A percentile compares a stretch with the other conserved stretches of the same genome.
phyloP scores from a whole-genome alignment of 495 filamentous ascomycete genomes.

The Thermothielavioides terrestris region DNA sequence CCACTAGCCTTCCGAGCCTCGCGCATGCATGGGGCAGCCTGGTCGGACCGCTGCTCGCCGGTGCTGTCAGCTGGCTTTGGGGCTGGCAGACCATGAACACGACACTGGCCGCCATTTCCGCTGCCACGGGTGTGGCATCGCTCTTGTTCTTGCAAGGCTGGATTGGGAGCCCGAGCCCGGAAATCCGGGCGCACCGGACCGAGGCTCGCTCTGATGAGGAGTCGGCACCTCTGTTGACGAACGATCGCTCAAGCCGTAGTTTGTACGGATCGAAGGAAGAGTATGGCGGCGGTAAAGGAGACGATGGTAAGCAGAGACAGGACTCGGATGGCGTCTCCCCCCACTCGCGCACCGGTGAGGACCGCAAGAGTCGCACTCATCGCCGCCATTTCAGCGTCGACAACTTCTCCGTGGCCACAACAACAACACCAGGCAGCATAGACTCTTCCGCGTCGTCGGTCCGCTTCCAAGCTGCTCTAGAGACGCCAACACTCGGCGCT shows the following conservation, averaged over 20 bases:
- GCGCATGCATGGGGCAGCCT: constrained; percentile 23
- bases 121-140: constrained; percentile 8
- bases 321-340: constrained; percentile 3
- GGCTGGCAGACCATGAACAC: constrained; percentile 18
- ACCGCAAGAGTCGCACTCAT: constrained; percentile 3
- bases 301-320: not conserved
- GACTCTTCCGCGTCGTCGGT: constrained; percentile 10
- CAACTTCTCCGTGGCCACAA: constrained; percentile 21
- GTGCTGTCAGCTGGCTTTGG: constrained; percentile 12
- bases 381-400: constrained; percentile 26
- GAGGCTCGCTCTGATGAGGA: constrained; percentile 16
- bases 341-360: not conserved
- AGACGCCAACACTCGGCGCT: constrained; percentile 2
- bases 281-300: not conserved
- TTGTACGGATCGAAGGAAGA: not conserved
- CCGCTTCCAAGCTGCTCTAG: constrained; percentile 23
- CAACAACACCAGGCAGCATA: constrained; percentile 10
- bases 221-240: constrained; percentile 17
- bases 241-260: not conserved
- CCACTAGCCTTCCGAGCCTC: constrained; percentile 15
- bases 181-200: not conserved
- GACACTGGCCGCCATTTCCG: constrained; percentile 10
- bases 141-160: constrained; percentile 24
- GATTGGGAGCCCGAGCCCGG: constrained; percentile 11
- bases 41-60: constrained; percentile 21